phyloP scores from a whole-genome alignment of 768 basidiomycete species.

The Naganishia friedmannii region DNA sequence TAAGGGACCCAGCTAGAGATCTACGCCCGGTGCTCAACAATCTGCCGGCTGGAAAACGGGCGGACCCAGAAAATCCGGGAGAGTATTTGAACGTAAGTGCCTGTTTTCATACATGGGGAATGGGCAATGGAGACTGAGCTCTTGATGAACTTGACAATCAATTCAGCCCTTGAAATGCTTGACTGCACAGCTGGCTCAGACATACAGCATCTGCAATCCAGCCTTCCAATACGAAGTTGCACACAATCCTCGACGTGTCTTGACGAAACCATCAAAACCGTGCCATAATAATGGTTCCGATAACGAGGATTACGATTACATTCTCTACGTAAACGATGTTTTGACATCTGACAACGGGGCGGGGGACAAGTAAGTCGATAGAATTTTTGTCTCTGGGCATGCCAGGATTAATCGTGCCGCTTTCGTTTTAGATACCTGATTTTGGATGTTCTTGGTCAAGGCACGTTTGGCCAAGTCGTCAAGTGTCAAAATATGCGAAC shows the following conservation, averaged over 20 bases:
- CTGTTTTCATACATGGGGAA: not conserved
- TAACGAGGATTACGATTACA: constrained; percentile 99
- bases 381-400: not conserved
- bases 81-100: constrained; percentile 73
- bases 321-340: constrained; percentile 98
- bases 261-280: constrained; percentile 96
- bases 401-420: not conserved
- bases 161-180: constrained; percentile 65
- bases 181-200: constrained; percentile 82
- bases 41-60: constrained; percentile 66
- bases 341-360: constrained; percentile 85
- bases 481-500: constrained; percentile 99
- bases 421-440: constrained; percentile 73
- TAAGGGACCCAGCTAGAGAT: constrained; percentile 68
- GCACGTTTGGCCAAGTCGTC: constrained; percentile 98
- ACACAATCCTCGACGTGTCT: constrained; percentile 89
- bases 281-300: constrained; percentile 94
- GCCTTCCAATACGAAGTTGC: constrained; percentile 89
- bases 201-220: constrained; percentile 91
- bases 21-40: constrained; percentile 70
- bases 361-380: constrained; percentile 68
- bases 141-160: not conserved
- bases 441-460: constrained; percentile 95
- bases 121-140: not conserved
- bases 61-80: constrained; percentile 65